phyloP scores from a whole-genome alignment of 495 filamentous ascomycete species.

The Penicillium crystallinum region DNA sequence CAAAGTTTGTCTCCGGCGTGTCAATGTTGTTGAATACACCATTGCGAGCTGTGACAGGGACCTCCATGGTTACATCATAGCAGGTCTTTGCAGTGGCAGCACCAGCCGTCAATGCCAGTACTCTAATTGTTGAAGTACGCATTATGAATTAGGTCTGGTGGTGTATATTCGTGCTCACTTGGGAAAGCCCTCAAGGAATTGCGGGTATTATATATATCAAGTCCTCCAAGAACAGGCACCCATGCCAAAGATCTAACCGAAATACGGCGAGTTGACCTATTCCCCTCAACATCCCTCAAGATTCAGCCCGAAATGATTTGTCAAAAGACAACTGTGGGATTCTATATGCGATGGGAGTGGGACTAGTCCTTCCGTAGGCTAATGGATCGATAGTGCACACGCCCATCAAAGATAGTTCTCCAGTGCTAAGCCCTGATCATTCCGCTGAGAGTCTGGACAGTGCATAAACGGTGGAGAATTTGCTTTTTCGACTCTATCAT shows the following conservation, averaged over 20 bases:
- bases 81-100: slow-evolving; percentile 28
- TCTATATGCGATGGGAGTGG: background rate
- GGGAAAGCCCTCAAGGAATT: background rate
- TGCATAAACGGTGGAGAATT: background rate
- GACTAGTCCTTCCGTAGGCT: background rate
- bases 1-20: slow-evolving; percentile 29
- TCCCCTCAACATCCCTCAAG: background rate
- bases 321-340: background rate
- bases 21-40: slow-evolving; percentile 30
- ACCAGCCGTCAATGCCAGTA: slow-evolving; percentile 1
- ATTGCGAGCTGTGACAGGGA: slow-evolving; percentile 31
- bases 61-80: slow-evolving; percentile 32
- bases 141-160: background rate
- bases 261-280: background rate
- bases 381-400: slow-evolving; percentile 5
- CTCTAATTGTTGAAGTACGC: slow-evolving; percentile 5
- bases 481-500: background rate
- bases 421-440: background rate
- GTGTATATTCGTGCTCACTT: background rate
- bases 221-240: background rate
- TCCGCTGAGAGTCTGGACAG: background rate
- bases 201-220: background rate
- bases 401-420: background rate
- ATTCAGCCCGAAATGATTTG: slow-evolving; percentile 2
- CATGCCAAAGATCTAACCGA: background rate